Percentiles rank a stretch among this genome's conserved stretches.
These are phyloP conservation scores for Hypoxylon sp. DNA, from an alignment of 2,329 filamentous ascomycete genomes.

Conservation along the genomic window DNA sequence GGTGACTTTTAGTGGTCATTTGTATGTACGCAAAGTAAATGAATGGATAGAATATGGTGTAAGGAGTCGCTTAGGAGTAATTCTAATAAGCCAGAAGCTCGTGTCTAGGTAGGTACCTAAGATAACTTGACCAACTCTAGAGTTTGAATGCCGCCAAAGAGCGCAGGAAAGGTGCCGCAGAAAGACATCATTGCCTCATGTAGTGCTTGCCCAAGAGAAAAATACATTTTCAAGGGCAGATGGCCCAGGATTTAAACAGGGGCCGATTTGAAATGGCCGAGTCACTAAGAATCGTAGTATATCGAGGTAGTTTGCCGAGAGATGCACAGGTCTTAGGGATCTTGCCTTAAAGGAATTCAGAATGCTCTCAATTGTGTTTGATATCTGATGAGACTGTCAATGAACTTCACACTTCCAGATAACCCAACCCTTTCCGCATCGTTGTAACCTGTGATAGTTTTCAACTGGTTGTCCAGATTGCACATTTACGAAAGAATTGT, in stretches of 20 bases:
- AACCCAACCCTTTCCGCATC: not conserved
- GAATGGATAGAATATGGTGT: too few relatives aligned
- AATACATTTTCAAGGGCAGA: not conserved
- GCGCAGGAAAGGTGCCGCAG: too few relatives aligned
- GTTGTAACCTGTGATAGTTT: too few relatives aligned
- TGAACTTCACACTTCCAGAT: not conserved
- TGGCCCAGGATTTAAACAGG: not conserved
- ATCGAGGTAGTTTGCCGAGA: not conserved
- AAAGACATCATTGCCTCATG: not conserved
- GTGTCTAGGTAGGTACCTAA: too few relatives aligned
- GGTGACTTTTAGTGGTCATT: too few relatives aligned
- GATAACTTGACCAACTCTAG: too few relatives aligned
- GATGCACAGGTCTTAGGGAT: not conserved
- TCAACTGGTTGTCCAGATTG: too few relatives aligned
- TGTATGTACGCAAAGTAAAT: too few relatives aligned
- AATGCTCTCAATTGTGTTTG: not conserved
- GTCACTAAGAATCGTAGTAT: not conserved
- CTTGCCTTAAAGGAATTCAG: not conserved
- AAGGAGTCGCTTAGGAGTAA: too few relatives aligned
- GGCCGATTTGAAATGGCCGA: not conserved
- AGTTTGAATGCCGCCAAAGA: too few relatives aligned
- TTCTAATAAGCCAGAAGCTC: too few relatives aligned
- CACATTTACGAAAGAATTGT: too few relatives aligned
- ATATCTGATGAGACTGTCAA: not conserved
- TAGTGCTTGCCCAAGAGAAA: not conserved